Evolutionary conservation across 2,329 filamentous ascomycete genomes (phyloP), one percentile per base, ranked within the genome.

Genomic region (Alternaria solani): DNA sequence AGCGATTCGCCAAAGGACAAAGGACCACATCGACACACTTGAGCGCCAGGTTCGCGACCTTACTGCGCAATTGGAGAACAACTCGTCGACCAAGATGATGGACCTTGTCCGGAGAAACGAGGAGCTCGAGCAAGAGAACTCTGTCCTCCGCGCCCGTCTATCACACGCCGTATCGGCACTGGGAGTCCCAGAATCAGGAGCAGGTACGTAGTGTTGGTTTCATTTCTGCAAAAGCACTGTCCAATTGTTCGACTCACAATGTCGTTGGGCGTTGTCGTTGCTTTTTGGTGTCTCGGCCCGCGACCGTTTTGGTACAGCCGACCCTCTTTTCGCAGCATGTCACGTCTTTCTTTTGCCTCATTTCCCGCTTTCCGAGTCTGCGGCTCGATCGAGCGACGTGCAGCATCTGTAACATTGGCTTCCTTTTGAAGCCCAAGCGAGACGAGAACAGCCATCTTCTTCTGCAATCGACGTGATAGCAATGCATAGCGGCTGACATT

Each of bases 1-100:
- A 65, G 85, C 85, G 49, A 88, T 87, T 65, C 83, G 86, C 30
- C 84, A 86, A 69, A 77, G 86, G 61, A 87, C 85, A 42, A 87
- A 86, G 65, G 84, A 86, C 64, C 85, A 86, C 71, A 87, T 87
- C 61, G 85, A 87, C 63, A 79, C 78, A 28, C 80, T 88, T n/a
- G 85, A 88, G 67, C 77, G 80, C 49, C 83, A 84, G 58, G 82
- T 87, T 47, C 81, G 80, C 43, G 85, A 87, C 46, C 78, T 87
- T 48, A 82, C 79, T 49, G 75, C 81, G 11, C 81, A 81, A 54
- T 78, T 81, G 32, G 83, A 87, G 44, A 75, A 74, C 56, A 79
- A 73, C 60, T 79, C 76, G 8, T 79, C 75, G 12, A 76, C 80
- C 59, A 83, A 82, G 68, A 79, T 84, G 57, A 80, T 84, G 57